A percentile compares a stretch with the other conserved stretches of the same genome.
Evolutionary conservation across 495 filamentous ascomycete genomes (phyloP).

Genomic region (Xylaria flabelliformis): DNA sequence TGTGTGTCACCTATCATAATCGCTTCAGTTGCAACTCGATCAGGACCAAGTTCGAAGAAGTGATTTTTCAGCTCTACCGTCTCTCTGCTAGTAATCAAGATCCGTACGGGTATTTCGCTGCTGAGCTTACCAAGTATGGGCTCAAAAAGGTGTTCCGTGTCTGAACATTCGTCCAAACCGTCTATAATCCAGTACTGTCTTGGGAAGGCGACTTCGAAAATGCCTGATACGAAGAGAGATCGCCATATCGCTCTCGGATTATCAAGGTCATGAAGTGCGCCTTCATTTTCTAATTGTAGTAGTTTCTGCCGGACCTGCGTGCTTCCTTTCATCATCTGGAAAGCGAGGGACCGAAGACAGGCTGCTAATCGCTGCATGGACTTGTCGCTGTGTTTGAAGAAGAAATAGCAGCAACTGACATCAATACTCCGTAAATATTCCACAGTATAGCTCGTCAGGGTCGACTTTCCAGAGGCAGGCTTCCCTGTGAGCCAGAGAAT

Average conservation of each 20-base stretch:
- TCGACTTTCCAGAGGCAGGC: constrained; percentile 39
- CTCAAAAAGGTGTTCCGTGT: constrained; percentile 25
- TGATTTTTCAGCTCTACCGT: constrained; percentile 26
- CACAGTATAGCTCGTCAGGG: constrained; percentile 36
- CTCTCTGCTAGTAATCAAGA: constrained; percentile 36
- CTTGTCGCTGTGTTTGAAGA: constrained; percentile 30
- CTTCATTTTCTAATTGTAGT: neutral
- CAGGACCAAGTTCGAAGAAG: neutral
- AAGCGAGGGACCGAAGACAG: constrained; percentile 35
- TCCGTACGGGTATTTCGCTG: neutral
- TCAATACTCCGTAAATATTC: constrained; percentile 24
- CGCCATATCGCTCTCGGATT: neutral
- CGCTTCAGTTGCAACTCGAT: neutral
- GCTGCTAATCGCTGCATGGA: constrained; percentile 21
- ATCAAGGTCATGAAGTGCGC: neutral
- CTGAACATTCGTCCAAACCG: constrained; percentile 34
- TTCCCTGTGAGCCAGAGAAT: constrained; percentile 37
- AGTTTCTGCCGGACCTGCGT: constrained; percentile 18
- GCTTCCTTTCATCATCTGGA: constrained; percentile 38
- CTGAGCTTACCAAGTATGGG: constrained; percentile 4
- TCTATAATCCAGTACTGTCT: constrained; percentile 41
- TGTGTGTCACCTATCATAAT: neutral
- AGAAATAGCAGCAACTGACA: constrained; percentile 36
- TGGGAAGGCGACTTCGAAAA: neutral
- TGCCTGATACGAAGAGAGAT: neutral